Percentiles rank a stretch among this genome's conserved stretches.
Evolutionary conservation across 2,329 filamentous ascomycete species (phyloP).

Genomic region (Penicillium sp.): DNA sequence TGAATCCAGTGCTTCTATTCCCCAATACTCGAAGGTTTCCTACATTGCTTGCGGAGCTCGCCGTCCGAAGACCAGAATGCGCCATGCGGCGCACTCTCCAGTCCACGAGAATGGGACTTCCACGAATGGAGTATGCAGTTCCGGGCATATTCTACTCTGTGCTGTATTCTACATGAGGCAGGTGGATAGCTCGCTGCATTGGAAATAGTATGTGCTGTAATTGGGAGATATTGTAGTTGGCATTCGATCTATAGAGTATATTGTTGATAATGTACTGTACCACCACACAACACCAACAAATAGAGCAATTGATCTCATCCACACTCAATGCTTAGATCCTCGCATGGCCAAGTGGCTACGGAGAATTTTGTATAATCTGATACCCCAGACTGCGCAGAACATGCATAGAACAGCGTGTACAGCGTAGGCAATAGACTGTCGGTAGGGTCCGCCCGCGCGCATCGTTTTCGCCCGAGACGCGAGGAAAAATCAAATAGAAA

Average conservation of each 20-base stretch:
- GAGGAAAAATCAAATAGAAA: background rate
- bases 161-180: too few relatives aligned
- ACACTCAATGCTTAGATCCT: too few relatives aligned
- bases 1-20: slow-evolving; percentile 7
- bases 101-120: background rate
- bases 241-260: too few relatives aligned
- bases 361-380: background rate
- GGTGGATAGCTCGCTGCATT: too few relatives aligned
- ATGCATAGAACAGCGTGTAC: slow-evolving; percentile 12
- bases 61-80: slow-evolving; percentile 11
- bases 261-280: too few relatives aligned
- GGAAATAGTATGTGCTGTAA: too few relatives aligned
- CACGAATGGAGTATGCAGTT: background rate
- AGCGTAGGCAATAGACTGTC: slow-evolving; percentile 13
- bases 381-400: background rate
- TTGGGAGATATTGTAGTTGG: too few relatives aligned
- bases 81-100: slow-evolving; percentile 15
- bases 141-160: background rate
- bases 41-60: slow-evolving; percentile 12
- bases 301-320: too few relatives aligned
- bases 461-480: slow-evolving; percentile 3
- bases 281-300: too few relatives aligned
- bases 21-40: slow-evolving; percentile 1
- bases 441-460: slow-evolving; percentile 19
- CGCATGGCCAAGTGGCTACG: too few relatives aligned